Conservation (phyloP, 306 rosid species). For the Trichosanthes cucumerina region DNA sequence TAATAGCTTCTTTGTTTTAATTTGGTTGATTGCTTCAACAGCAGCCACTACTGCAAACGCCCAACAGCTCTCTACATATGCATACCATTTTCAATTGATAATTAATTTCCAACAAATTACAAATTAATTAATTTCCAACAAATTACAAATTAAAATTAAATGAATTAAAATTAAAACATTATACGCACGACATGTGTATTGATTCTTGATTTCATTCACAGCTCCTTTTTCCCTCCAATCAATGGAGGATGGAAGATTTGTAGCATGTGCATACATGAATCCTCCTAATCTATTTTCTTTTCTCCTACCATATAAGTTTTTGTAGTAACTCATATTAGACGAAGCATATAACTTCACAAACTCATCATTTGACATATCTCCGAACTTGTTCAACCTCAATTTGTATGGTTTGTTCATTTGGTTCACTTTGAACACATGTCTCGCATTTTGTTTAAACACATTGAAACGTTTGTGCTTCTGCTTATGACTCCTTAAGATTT, state of each 20-base stretch:
- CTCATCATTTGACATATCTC: constrained; percentile 31
- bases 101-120: too few species aligned
- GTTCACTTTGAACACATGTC: constrained; percentile 29
- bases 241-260: constrained; percentile 16
- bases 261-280: constrained; percentile 15
- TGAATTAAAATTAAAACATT: too few species aligned
- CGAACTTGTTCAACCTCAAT: constrained; percentile 35
- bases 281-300: neutral
- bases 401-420: constrained; percentile 36
- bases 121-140: too few species aligned
- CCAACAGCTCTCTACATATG: constrained; percentile 30
- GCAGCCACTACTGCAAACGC: constrained; percentile 36
- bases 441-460: constrained; percentile 32
- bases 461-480: constrained; percentile 33
- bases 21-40: constrained; percentile 33
- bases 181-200: too few species aligned
- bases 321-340: constrained; percentile 20
- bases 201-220: constrained; percentile 25
- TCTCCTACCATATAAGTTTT: constrained; percentile 4
- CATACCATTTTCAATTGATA: too few species aligned
- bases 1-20: constrained; percentile 17
- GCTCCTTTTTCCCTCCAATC: constrained; percentile 45
- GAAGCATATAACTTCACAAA: constrained; percentile 18
- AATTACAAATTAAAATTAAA: too few species aligned
- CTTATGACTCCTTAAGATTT: constrained; percentile 12